phyloP scores from a whole-genome alignment of 768 basidiomycete genomes.

The Serpula lacrymans region DNA sequence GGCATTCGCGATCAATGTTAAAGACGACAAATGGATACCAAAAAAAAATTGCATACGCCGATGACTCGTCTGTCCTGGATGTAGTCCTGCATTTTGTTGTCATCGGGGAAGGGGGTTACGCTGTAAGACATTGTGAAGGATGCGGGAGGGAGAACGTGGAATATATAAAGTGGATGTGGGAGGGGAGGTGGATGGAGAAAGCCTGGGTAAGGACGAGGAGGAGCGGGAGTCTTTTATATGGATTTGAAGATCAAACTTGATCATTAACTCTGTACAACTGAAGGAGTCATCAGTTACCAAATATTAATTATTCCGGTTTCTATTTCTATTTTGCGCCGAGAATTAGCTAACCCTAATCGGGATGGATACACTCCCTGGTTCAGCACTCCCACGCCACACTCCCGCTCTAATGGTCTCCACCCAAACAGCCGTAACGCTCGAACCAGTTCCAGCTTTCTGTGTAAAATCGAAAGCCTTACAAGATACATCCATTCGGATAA shows the following conservation, averaged over 20 bases:
- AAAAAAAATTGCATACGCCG: conserved; percentile 55
- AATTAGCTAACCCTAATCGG: too few species aligned
- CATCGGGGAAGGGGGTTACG: conserved; percentile 61
- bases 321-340: too few species aligned
- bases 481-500: conserved; percentile 26
- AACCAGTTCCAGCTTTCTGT: conserved; percentile 69
- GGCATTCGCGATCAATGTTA: conserved; percentile 11
- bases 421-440: conserved; percentile 34
- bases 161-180: conserved; percentile 1
- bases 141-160: background rate
- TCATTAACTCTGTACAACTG: too few species aligned
- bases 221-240: conserved; percentile 31
- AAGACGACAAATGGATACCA: background rate
- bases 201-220: conserved; percentile 16
- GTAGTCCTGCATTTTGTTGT: conserved; percentile 61
- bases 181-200: conserved; percentile 12
- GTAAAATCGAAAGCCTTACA: conserved; percentile 54
- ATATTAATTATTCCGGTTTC: too few species aligned
- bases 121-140: conserved; percentile 30
- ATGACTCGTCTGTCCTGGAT: conserved; percentile 80
- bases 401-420: conserved; percentile 1
- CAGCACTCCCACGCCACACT: conserved; percentile 4
- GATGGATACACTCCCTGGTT: too few species aligned
- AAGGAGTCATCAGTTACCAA: too few species aligned
- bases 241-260: too few species aligned